These are phyloP conservation scores for Thermomyces lanuginosus DNA, from an alignment of 2,329 filamentous ascomycete genomes.

Conservation along the genomic window DNA sequence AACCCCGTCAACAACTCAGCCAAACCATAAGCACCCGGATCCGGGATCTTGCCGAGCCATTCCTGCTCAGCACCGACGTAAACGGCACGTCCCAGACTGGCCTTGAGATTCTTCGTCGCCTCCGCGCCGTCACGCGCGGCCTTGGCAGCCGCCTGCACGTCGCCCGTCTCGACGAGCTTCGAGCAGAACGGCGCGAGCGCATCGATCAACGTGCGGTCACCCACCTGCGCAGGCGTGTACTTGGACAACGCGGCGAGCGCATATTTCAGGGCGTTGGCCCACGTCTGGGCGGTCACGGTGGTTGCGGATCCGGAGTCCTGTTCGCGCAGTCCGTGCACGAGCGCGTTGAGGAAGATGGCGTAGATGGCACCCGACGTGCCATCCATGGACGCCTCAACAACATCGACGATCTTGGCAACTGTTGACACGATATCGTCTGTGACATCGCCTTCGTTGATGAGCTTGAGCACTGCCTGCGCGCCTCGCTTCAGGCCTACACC, in stretches of 20 bases:
- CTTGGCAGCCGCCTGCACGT: conserved; percentile 55
- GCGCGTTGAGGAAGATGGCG: conserved; percentile 79
- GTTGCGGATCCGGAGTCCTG: conserved; percentile 31
- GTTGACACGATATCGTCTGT: conserved; percentile 44
- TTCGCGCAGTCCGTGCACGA: conserved; percentile 50
- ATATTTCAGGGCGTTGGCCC: conserved; percentile 53
- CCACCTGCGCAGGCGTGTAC: conserved; percentile 79
- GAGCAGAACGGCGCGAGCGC: conserved; percentile 78
- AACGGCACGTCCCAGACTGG: conserved; percentile 67
- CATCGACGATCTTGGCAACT: conserved; percentile 42
- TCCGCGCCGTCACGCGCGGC: conserved; percentile 63
- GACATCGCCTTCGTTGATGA: conserved; percentile 28
- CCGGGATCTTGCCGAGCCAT: conserved; percentile 56
- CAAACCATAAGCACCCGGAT: conserved; percentile 64
- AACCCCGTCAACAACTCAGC: conserved; percentile 69
- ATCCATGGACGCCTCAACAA: conserved; percentile 56
- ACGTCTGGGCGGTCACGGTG: conserved; percentile 35
- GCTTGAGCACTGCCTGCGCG: conserved; percentile 46
- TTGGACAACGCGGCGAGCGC: conserved; percentile 55
- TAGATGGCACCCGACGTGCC: conserved; percentile 62
- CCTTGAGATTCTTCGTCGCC: conserved; percentile 79
- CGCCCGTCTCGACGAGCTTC: conserved; percentile 46
- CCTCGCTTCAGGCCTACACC: conserved; percentile 73
- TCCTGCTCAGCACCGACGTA: conserved; percentile 54
- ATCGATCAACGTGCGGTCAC: conserved; percentile 82